A percentile compares a stretch with the other conserved stretches of the same genome.
Conservation (phyloP, 2,329 filamentous ascomycete genomes). For the Talaromyces sp. region DNA sequence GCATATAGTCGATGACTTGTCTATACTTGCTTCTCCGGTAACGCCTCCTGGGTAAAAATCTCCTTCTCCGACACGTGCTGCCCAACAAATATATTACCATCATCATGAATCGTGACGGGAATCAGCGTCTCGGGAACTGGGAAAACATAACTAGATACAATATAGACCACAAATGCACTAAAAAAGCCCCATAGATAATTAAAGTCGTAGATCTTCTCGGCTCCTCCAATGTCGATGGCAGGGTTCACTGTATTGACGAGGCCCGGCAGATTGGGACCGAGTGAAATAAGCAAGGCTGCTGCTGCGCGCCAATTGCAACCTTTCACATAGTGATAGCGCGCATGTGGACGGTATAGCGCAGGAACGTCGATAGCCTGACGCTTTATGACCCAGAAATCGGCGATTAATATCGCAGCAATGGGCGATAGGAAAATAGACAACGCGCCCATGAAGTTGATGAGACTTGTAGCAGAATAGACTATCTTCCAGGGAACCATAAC, state of each 20-base stretch:
- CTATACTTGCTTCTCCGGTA: slow-evolving; percentile 4
- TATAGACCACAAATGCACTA: slow-evolving; percentile 30
- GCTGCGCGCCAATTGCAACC: slow-evolving; percentile 35
- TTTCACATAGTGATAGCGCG: slow-evolving; percentile 37
- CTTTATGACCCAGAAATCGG: slow-evolving; percentile 44
- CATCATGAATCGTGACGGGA: background rate
- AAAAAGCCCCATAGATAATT: slow-evolving; percentile 29
- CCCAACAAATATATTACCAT: background rate
- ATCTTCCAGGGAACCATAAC: slow-evolving; percentile 31
- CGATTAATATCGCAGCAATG: slow-evolving; percentile 42
- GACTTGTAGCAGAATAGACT: slow-evolving; percentile 34
- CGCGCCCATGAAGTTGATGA: slow-evolving; percentile 25
- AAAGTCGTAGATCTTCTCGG: slow-evolving; percentile 34
- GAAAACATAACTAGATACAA: slow-evolving; percentile 19
- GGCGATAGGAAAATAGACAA: slow-evolving; percentile 39
- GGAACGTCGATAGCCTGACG: slow-evolving; percentile 40
- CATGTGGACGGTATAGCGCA: slow-evolving; percentile 42
- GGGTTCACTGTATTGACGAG: slow-evolving; percentile 26
- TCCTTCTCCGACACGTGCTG: background rate
- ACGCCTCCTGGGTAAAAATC: background rate
- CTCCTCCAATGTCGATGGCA: slow-evolving; percentile 23
- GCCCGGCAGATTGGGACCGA: slow-evolving; percentile 29
- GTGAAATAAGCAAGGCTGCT: slow-evolving; percentile 34
- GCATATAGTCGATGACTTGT: background rate
- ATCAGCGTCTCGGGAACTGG: slow-evolving; percentile 11